A percentile compares a stretch with the other conserved stretches of the same genome.
Conservation (phyloP, 306 rosid genomes). For the Carpinus fangiana region DNA sequence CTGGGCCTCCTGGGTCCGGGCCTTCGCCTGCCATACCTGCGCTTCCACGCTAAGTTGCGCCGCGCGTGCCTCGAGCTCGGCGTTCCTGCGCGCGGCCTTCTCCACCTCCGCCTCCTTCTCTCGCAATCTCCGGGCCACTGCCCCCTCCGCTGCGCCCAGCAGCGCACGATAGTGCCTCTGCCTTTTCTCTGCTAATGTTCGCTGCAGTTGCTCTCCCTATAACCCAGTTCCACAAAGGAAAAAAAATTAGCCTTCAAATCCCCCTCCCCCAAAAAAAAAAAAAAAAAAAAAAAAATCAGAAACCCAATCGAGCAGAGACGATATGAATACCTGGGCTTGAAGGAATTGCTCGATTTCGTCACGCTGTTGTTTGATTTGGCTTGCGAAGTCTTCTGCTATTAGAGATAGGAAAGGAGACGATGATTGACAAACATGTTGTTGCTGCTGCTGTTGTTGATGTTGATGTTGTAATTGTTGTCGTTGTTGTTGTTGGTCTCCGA, state of each 20-base stretch:
- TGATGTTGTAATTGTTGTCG: slow-evolving; percentile 33
- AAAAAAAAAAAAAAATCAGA: background rate
- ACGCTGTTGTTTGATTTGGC: slow-evolving; percentile 71
- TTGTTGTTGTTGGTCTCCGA: slow-evolving; percentile 56
- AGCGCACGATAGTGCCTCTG: slow-evolving; percentile 64
- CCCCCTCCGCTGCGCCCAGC: slow-evolving; percentile 60
- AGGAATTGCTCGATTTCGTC: slow-evolving; percentile 76
- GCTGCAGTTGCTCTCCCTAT: slow-evolving; percentile 71
- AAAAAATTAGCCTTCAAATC: background rate
- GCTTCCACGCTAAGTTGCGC: slow-evolving; percentile 70
- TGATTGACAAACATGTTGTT: slow-evolving; percentile 38
- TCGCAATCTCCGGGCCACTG: slow-evolving; percentile 48
- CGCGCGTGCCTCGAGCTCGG: slow-evolving; percentile 83
- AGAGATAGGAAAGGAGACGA: slow-evolving; percentile 50
- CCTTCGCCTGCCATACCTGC: slow-evolving; percentile 87
- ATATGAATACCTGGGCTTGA: slow-evolving; percentile 63
- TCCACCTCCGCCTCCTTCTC: slow-evolving; percentile 73
- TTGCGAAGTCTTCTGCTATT: slow-evolving; percentile 52
- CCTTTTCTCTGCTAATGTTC: slow-evolving; percentile 65
- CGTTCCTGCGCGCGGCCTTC: slow-evolving; percentile 64
- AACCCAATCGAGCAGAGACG: slow-evolving; percentile 19
- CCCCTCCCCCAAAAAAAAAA: no score
- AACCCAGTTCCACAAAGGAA: background rate
- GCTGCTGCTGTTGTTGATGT: slow-evolving; percentile 38
- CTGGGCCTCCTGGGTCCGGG: slow-evolving; percentile 65